Evolutionary conservation across 139 green algal species (phyloP).

Genomic region (Mychonastes homosphaera): DNA sequence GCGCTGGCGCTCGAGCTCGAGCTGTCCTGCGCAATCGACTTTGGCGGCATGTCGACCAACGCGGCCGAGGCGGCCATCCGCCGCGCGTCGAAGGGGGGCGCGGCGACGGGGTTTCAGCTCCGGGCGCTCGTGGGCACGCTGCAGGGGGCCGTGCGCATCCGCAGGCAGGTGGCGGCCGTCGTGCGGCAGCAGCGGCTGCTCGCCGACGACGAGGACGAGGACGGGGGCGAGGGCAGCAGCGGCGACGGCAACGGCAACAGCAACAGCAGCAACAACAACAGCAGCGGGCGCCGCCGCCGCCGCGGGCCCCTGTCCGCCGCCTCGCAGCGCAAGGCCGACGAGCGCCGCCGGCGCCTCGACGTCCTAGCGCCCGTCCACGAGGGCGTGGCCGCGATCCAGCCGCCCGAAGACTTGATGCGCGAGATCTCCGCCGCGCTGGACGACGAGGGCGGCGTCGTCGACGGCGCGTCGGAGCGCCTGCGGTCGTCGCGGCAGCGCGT

Average conservation of each 20-base stretch:
- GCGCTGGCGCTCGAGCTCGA: constrained; percentile 43
- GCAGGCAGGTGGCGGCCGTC: too few relatives aligned
- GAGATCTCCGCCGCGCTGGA: constrained; percentile 23
- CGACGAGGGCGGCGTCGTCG: constrained; percentile 36
- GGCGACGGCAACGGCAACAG: neutral
- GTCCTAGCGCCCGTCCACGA: constrained; percentile 24
- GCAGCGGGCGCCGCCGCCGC: neutral
- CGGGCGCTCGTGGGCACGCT: constrained; percentile 27
- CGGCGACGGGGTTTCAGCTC: constrained; percentile 34
- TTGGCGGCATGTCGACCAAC: constrained; percentile 55
- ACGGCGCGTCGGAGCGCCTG: constrained; percentile 54
- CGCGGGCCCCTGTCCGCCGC: constrained; percentile 24
- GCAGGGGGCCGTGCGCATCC: too few relatives aligned
- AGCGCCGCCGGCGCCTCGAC: neutral
- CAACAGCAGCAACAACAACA: constrained; percentile 14
- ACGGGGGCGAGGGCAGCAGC: neutral
- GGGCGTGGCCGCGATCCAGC: constrained; percentile 4
- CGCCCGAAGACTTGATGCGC: constrained; percentile 7
- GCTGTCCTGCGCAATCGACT: constrained; percentile 50
- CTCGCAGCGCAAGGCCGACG: constrained; percentile 13
- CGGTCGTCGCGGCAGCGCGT: constrained; percentile 20
- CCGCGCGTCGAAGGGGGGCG: constrained; percentile 47
- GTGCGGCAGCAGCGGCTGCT: too few relatives aligned
- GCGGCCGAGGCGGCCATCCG: constrained; percentile 36
- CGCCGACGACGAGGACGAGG: constrained; percentile 2